A percentile compares a stretch with the other conserved stretches of the same genome.
phyloP scores from a whole-genome alignment of 2,329 filamentous ascomycete species.

The Cytospora piceicola region DNA sequence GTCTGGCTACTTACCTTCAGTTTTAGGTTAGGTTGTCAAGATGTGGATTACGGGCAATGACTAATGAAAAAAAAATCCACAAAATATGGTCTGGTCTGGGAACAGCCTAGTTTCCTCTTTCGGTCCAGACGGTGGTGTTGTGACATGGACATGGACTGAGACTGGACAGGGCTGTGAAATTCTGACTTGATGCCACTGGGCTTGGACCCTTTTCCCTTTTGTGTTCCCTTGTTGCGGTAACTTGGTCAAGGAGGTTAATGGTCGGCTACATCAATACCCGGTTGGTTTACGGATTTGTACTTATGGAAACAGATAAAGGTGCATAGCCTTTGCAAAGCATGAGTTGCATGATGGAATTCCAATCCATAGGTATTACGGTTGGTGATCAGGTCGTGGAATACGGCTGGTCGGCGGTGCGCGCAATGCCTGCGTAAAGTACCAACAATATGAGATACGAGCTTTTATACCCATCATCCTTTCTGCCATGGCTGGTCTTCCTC shows the following conservation, averaged over 20 bases:
- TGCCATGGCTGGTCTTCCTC: neutral
- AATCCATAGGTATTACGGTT: neutral
- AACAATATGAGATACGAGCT: constrained; percentile 11
- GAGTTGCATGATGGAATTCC: neutral
- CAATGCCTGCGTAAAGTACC: neutral
- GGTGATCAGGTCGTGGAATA: neutral
- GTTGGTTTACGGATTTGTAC: neutral
- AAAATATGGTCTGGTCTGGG: constrained; percentile 11
- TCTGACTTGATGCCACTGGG: neutral
- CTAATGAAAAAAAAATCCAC: constrained; percentile 13
- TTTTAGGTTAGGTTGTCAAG: constrained; percentile 7
- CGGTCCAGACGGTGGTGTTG: constrained; percentile 12
- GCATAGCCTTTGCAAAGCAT: constrained; percentile 14
- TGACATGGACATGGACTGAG: constrained; percentile 9
- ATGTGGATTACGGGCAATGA: constrained; percentile 15
- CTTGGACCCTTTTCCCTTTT: neutral
- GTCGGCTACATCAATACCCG: neutral
- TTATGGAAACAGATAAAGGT: neutral
- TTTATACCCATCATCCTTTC: neutral
- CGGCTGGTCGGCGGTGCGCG: neutral
- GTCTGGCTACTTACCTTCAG: constrained; percentile 1
- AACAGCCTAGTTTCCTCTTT: constrained; percentile 12
- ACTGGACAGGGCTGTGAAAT: neutral
- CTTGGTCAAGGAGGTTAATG: neutral
- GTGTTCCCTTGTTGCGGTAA: neutral